phyloP scores from a whole-genome alignment of 2,329 filamentous ascomycete species.

The Penicillium sp. region DNA sequence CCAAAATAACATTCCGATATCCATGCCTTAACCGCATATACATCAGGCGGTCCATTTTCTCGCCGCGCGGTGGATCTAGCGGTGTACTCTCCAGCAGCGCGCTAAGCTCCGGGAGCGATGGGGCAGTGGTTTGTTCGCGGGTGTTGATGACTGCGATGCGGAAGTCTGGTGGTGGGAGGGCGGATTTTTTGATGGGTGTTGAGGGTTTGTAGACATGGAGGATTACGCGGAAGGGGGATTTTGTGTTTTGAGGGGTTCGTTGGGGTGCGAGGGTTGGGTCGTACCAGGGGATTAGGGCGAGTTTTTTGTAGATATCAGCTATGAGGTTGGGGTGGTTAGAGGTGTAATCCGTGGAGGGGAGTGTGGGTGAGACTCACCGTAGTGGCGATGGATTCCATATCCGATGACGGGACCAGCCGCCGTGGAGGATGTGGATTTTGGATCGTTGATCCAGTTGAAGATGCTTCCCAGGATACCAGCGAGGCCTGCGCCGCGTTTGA shows the following conservation, averaged over 20 bases:
- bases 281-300: conserved; percentile 75
- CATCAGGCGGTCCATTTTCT: conserved; percentile 59
- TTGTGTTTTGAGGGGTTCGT: conserved; percentile 33
- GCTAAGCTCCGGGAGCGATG: conserved; percentile 73
- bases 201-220: conserved; percentile 83
- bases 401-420: conserved; percentile 58
- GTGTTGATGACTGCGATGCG: conserved; percentile 82
- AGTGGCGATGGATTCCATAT: conserved; percentile 61
- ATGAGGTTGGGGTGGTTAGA: conserved; percentile 18
- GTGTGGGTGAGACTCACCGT: conserved; percentile 45
- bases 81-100: conserved; percentile 76
- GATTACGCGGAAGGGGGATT: conserved; percentile 71
- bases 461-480: conserved; percentile 41
- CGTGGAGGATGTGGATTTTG: conserved; percentile 34
- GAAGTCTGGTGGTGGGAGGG: conserved; percentile 80
- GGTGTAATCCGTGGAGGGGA: conserved; percentile 43
- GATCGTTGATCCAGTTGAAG: conserved; percentile 43
- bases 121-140: conserved; percentile 68
- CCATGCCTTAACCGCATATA: conserved; percentile 85
- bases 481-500: conserved; percentile 33
- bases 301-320: conserved; percentile 75
- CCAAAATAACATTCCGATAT: conserved; percentile 80
- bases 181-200: conserved; percentile 76
- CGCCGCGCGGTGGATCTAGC: conserved; percentile 63
- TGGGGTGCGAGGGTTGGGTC: conserved; percentile 56